These are phyloP conservation scores for Fonsecaea monophora DNA, from an alignment of 2,329 filamentous ascomycete species.

Conservation along the genomic window DNA sequence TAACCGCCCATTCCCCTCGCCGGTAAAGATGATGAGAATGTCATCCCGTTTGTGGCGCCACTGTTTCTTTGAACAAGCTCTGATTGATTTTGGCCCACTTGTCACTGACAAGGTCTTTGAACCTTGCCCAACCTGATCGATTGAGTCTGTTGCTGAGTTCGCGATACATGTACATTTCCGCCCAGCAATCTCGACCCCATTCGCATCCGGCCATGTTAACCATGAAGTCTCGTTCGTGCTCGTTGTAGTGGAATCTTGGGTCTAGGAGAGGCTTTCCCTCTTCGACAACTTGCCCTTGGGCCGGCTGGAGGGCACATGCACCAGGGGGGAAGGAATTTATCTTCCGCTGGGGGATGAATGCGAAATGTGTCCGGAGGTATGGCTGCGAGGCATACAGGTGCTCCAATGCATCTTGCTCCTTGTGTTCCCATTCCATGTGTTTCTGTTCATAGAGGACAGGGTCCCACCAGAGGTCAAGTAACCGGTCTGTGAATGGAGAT, in stretches of 20 bases:
- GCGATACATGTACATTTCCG: constrained; percentile 94
- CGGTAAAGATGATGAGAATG: neutral
- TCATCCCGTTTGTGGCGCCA: neutral
- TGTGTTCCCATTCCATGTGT: constrained; percentile 99
- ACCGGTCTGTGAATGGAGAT: constrained; percentile 84
- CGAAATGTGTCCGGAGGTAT: constrained; percentile 88
- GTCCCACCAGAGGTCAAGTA: constrained; percentile 98
- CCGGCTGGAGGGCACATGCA: constrained; percentile 68
- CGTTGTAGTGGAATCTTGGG: constrained; percentile 80
- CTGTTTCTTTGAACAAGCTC: neutral
- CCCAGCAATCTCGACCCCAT: constrained; percentile 97
- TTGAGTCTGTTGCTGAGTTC: constrained; percentile 91
- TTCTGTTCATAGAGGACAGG: constrained; percentile 97
- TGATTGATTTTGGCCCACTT: constrained; percentile 21
- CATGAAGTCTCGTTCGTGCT: constrained; percentile 85
- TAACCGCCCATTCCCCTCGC: neutral
- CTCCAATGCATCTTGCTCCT: constrained; percentile 94
- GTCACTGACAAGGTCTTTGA: constrained; percentile 44
- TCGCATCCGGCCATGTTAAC: constrained; percentile 99
- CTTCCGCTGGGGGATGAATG: constrained; percentile 86
- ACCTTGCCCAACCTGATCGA: constrained; percentile 77
- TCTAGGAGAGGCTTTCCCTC: constrained; percentile 52
- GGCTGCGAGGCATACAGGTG: constrained; percentile 90
- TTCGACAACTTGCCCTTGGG: constrained; percentile 16
- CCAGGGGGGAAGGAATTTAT: constrained; percentile 94